Evolutionary conservation across 371 early-diverging fungal species (phyloP), one percentile per base, ranked within the genome.

Genomic region (Lichtheimia ramosa): DNA sequence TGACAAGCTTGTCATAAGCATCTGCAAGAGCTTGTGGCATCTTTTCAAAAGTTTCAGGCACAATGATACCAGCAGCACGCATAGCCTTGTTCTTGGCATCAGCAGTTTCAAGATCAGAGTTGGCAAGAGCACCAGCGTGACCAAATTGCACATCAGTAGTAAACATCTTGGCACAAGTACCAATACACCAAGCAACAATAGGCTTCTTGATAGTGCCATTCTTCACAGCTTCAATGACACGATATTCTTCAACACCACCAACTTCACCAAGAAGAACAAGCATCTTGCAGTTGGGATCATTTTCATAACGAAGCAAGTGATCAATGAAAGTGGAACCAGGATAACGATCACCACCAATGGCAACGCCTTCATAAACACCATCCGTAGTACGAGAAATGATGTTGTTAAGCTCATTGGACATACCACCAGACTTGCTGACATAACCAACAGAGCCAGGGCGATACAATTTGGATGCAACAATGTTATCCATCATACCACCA

Each of bases 401-500:
- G 86, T 97, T 98, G 89, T 98, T 98, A 65, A 98, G 81, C 76
- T 98, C 98, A 83, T 98, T 98, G 64, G 96, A 96, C 98, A 98
- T 98, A 74, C 98, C 98, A 75, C 98, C 98, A 34, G 93, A 93
- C 87, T 98, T 98, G 77, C 93, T 93, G 50, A 98, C 97, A 69
- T 98, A 98, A 27, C 92, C 97, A 25, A 98, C 95, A 1, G 96
- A 95, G 25, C 98, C 98, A 48, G 96, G 77, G 48, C 96, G 91
- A 83, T 98, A 97, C 67, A 98, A 86, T 80, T 94, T 94, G 77
- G 95, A 94, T 15, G 95, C 81, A 24, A 96, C 96, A 79, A 98
- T 97, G 86, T 98, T 98, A 79, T 98, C 98, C 96, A 98, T 98
- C 98, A 98, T 98, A 69, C 98, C 98, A 74, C 98, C 98, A 28